These are phyloP conservation scores for Candida anglica DNA, from an alignment of 805 yeast species.

Conservation along the genomic window DNA sequence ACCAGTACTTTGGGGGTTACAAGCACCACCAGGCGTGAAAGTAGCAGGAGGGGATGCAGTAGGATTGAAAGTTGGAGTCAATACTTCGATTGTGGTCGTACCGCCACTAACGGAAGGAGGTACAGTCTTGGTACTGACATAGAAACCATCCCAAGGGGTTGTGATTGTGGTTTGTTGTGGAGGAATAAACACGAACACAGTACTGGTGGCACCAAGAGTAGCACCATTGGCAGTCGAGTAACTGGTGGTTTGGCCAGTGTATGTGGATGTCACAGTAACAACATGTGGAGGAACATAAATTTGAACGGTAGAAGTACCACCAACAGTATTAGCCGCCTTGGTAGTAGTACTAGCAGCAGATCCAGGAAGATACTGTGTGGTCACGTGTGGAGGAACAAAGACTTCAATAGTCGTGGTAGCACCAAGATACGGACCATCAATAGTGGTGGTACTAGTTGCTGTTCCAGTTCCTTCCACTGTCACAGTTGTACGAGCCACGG, in stretches of 20 bases:
- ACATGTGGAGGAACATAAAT: slow-evolving; percentile 4
- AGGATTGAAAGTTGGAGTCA: slow-evolving; percentile 7
- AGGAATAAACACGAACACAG: slow-evolving; percentile 11
- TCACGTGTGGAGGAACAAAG: neutral
- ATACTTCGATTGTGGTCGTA: slow-evolving; percentile 10
- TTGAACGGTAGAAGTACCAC: slow-evolving; percentile 9
- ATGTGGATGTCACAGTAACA: slow-evolving; percentile 1
- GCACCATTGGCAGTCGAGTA: slow-evolving; percentile 3
- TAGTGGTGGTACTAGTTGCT: slow-evolving; percentile 6
- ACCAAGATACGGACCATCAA: slow-evolving; percentile 8
- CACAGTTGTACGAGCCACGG: too few relatives aligned
- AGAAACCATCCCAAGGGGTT: slow-evolving; percentile 2
- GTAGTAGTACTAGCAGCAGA: slow-evolving; percentile 6
- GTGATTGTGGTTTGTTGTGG: neutral
- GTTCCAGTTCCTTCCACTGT: slow-evolving; percentile 1
- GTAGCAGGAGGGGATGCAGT: neutral
- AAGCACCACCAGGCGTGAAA: too few relatives aligned
- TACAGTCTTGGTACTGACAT: neutral
- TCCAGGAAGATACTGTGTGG: too few relatives aligned
- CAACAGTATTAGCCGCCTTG: slow-evolving; percentile 5
- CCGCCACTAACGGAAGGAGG: slow-evolving; percentile 4
- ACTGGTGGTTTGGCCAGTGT: slow-evolving; percentile 9
- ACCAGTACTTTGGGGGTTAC: too few relatives aligned
- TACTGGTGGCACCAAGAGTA: slow-evolving; percentile 4
- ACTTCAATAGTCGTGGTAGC: slow-evolving; percentile 6